Percentiles rank a stretch among this genome's conserved stretches.
phyloP scores from a whole-genome alignment of 2,329 filamentous ascomycete species.

The Pseudogymnoascus sp. region DNA sequence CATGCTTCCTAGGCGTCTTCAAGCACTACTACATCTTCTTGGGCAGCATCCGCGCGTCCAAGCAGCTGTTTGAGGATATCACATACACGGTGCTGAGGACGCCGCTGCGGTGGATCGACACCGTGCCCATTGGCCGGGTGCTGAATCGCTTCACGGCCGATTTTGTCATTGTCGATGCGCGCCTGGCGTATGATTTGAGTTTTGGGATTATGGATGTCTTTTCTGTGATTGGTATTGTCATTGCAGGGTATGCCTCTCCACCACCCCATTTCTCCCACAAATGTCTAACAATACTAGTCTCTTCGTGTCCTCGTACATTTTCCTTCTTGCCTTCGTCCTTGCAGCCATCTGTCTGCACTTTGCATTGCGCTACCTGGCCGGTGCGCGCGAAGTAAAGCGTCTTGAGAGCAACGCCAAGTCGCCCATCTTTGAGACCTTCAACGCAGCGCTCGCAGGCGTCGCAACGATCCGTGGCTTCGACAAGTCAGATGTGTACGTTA shows the following conservation, averaged over 20 bases:
- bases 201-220: constrained; percentile 53
- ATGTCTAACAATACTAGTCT: constrained; percentile 29
- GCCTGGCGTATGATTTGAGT: constrained; percentile 53
- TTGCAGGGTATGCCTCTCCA: constrained; percentile 41
- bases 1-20: constrained; percentile 50
- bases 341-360: constrained; percentile 49
- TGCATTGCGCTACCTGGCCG: constrained; percentile 56
- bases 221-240: constrained; percentile 54
- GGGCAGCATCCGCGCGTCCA: constrained; percentile 61
- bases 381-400: constrained; percentile 65
- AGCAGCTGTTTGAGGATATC: constrained; percentile 56
- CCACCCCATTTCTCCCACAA: background rate
- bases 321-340: constrained; percentile 51
- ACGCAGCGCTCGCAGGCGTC: constrained; percentile 61
- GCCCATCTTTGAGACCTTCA: constrained; percentile 73
- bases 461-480: constrained; percentile 68
- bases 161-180: constrained; percentile 64
- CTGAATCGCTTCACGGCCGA: constrained; percentile 72
- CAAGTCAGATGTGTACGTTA: constrained; percentile 56
- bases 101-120: constrained; percentile 72
- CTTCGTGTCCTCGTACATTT: constrained; percentile 58
- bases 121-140: constrained; percentile 65
- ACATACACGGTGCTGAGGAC: constrained; percentile 60
- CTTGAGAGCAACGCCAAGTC: constrained; percentile 70
- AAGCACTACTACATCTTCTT: constrained; percentile 55